Evolutionary conservation across 1,284 basidiomycete genomes (phyloP).

Genomic region (Cryptococcus sp.): DNA sequence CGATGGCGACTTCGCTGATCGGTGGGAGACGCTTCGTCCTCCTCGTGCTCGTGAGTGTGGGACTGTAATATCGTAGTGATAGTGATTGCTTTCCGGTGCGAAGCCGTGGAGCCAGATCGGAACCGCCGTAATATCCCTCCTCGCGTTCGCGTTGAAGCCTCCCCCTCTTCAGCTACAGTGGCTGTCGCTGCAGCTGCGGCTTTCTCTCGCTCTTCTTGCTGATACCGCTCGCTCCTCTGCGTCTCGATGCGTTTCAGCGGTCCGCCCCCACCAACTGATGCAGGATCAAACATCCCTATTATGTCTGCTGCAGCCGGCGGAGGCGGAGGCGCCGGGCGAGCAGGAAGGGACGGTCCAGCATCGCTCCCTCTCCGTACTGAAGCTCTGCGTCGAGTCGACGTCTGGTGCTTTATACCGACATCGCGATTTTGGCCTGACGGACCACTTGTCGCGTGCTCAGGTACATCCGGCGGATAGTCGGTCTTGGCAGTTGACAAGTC

Average conservation of each 20-base stretch:
- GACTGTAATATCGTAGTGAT: constrained; percentile 5
- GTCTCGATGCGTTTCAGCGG: constrained; percentile 39
- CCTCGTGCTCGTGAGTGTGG: constrained; percentile 6
- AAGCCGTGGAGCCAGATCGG: constrained; percentile 13
- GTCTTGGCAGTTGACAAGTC: no score
- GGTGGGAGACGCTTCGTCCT: not conserved
- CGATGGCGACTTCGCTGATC: not conserved
- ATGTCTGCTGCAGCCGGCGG: constrained; percentile 26
- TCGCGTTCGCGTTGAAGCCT: not conserved
- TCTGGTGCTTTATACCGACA: no score
- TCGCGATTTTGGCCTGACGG: no score
- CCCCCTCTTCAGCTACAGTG: constrained; percentile 1
- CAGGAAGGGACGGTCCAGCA: no score
- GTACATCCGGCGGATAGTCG: no score
- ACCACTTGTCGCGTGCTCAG: no score
- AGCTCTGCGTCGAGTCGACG: no score
- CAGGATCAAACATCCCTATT: constrained; percentile 39
- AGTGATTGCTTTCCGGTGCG: constrained; percentile 9
- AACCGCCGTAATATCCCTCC: constrained; percentile 19
- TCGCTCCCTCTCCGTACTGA: no score
- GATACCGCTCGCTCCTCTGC: constrained; percentile 27
- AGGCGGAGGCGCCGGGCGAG: no score
- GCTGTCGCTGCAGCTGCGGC: constrained; percentile 12
- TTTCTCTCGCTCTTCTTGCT: constrained; percentile 20
- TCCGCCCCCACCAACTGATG: constrained; percentile 39